Evolutionary conservation across 208 protist species (phyloP).

Genomic region (Phytomonas francai): DNA sequence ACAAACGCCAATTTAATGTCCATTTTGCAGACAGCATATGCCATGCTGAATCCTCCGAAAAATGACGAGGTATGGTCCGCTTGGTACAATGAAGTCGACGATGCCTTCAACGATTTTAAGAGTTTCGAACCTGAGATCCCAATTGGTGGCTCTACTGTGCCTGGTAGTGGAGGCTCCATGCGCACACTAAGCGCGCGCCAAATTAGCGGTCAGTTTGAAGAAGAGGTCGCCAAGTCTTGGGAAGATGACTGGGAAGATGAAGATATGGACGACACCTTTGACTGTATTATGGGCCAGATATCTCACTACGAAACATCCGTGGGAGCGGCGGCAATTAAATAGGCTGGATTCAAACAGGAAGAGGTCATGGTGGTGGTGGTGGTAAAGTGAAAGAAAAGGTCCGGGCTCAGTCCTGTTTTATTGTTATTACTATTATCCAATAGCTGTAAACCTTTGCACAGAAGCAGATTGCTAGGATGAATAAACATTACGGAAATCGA

Average conservation of each 20-base stretch:
- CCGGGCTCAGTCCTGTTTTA: constrained; percentile 7
- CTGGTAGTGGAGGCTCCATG: constrained; percentile 36
- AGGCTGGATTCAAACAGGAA: neutral
- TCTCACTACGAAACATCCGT: constrained; percentile 37
- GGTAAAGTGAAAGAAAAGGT: neutral
- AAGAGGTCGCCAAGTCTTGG: constrained; percentile 85
- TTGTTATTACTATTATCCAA: constrained; percentile 14
- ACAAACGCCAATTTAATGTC: constrained; percentile 13
- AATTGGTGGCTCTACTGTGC: neutral
- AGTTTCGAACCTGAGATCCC: constrained; percentile 49
- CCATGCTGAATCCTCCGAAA: constrained; percentile 35
- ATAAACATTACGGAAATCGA: neutral
- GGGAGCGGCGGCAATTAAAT: constrained; percentile 23
- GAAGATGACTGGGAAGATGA: constrained; percentile 91
- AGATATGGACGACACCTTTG: constrained; percentile 88
- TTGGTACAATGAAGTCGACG: constrained; percentile 77
- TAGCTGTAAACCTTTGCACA: constrained; percentile 2
- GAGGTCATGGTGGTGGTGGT: neutral
- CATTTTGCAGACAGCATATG: constrained; percentile 54
- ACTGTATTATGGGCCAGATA: constrained; percentile 81
- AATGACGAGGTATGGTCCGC: constrained; percentile 72
- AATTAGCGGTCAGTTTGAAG: constrained; percentile 86
- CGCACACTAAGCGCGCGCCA: constrained; percentile 75
- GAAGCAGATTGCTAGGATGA: neutral
- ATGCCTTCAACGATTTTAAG: constrained; percentile 77